Evolutionary conservation across 2,329 filamentous ascomycete species (phyloP).

Genomic region (Stylonectria norvegica): DNA sequence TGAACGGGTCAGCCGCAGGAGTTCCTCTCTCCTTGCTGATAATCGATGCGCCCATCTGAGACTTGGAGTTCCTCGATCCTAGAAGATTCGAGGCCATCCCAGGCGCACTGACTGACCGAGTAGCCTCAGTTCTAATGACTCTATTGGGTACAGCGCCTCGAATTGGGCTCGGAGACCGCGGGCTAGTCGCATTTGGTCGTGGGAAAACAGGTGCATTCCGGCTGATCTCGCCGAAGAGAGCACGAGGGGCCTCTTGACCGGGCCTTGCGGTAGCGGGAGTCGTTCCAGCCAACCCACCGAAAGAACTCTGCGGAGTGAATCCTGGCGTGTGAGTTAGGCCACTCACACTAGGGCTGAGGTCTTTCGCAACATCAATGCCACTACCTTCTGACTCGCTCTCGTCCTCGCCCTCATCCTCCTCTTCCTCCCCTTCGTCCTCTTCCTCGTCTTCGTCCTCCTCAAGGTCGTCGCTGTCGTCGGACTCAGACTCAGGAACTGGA

Average conservation of each 20-base stretch:
- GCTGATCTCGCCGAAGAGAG: slow-evolving; percentile 54
- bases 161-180: slow-evolving; percentile 70
- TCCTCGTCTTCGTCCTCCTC: slow-evolving; percentile 39
- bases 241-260: slow-evolving; percentile 41
- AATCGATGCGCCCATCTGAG: slow-evolving; percentile 38
- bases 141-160: slow-evolving; percentile 55
- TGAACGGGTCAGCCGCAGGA: slow-evolving; percentile 44
- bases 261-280: slow-evolving; percentile 31
- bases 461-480: slow-evolving; percentile 41
- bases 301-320: slow-evolving; percentile 58
- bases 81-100: slow-evolving; percentile 56
- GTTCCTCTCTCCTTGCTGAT: slow-evolving; percentile 34
- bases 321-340: slow-evolving; percentile 46
- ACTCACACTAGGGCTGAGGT: slow-evolving; percentile 52
- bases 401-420: slow-evolving; percentile 45
- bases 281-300: slow-evolving; percentile 46
- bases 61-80: slow-evolving; percentile 37
- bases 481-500: slow-evolving; percentile 34
- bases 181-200: slow-evolving; percentile 53
- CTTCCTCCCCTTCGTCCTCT: slow-evolving; percentile 41
- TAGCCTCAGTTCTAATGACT: slow-evolving; percentile 46
- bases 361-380: slow-evolving; percentile 62
- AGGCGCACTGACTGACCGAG: slow-evolving; percentile 59
- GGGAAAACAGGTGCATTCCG: slow-evolving; percentile 52
- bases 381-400: slow-evolving; percentile 55